Evolutionary conservation across 179 eudicot genomes (phyloP).

Genomic region (Sideroxylon spinosum): DNA sequence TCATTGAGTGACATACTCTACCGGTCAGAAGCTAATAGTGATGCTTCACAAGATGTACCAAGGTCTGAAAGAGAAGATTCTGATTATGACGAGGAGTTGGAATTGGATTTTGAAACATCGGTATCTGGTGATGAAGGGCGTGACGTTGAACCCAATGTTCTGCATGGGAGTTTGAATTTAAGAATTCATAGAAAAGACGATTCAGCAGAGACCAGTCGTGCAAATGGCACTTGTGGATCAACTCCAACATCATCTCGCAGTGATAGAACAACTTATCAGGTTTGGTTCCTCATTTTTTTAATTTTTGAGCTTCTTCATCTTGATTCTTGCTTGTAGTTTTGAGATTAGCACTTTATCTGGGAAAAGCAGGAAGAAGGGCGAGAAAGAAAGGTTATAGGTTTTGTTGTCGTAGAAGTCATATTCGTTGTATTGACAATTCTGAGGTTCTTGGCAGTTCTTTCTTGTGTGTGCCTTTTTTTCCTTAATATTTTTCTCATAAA

Average conservation of each 20-base stretch:
- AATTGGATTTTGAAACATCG: slow-evolving; percentile 81
- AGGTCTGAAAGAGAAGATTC: slow-evolving; percentile 89
- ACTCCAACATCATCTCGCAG: slow-evolving; percentile 46
- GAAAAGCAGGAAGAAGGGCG: too few relatives aligned
- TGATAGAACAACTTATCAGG: slow-evolving; percentile 56
- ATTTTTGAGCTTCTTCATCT: neutral
- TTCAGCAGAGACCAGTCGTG: slow-evolving; percentile 38
- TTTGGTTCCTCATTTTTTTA: slow-evolving; percentile 16
- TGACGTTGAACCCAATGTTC: slow-evolving; percentile 50
- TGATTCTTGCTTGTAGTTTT: neutral
- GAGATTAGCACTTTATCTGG: too few relatives aligned
- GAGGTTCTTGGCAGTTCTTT: neutral
- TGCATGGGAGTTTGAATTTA: slow-evolving; percentile 73
- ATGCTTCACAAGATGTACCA: slow-evolving; percentile 74
- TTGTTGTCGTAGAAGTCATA: neutral
- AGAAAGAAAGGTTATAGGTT: neutral
- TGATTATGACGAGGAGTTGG: slow-evolving; percentile 84
- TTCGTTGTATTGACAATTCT: neutral
- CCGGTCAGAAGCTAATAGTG: slow-evolving; percentile 68
- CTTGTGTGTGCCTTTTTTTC: too few relatives aligned
- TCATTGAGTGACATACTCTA: slow-evolving; percentile 74
- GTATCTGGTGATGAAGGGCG: slow-evolving; percentile 74
- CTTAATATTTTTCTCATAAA: neutral
- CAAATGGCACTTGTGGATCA: slow-evolving; percentile 52
- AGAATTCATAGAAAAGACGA: slow-evolving; percentile 62